phyloP scores from a whole-genome alignment of 2,329 filamentous ascomycete genomes.

The Teratosphaeria viscida region DNA sequence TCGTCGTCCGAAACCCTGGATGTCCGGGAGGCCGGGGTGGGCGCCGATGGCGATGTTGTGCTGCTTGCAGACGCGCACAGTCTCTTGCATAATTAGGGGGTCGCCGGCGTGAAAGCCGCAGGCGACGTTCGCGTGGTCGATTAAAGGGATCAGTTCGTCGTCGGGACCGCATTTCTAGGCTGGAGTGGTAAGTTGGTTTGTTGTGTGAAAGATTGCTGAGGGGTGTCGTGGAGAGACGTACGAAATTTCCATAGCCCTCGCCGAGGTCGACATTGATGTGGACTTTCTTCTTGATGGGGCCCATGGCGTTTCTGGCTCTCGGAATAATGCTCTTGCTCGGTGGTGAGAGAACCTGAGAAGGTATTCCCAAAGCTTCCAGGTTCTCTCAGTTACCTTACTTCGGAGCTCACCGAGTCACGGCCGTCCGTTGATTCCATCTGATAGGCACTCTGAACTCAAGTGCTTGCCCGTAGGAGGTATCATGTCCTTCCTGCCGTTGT shows the following conservation, averaged over 20 bases:
- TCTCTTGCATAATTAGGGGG: constrained; percentile 53
- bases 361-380: not conserved
- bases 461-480: not conserved
- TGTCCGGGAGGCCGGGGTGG: constrained; percentile 55
- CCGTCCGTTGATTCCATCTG: not conserved
- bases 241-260: constrained; percentile 41
- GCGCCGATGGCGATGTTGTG: constrained; percentile 50
- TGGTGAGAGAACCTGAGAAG: not conserved
- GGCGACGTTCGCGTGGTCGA: constrained; percentile 53
- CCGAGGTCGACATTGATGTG: constrained; percentile 46
- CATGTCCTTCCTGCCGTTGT: not conserved
- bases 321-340: not conserved
- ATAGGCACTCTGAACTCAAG: not conserved
- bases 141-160: constrained; percentile 49
- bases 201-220: not conserved
- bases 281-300: constrained; percentile 41
- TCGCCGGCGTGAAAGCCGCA: constrained; percentile 43
- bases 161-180: constrained; percentile 42
- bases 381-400: not conserved
- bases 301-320: constrained; percentile 25
- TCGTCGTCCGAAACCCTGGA: constrained; percentile 54
- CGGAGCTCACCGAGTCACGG: not conserved
- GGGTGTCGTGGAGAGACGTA: not conserved
- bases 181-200: not conserved
- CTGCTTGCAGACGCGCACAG: constrained; percentile 47